Evolutionary conservation across 164 flowering plant species (phyloP), one percentile per base, ranked within the genome.

Genomic region (Macadamia tetraphylla): DNA sequence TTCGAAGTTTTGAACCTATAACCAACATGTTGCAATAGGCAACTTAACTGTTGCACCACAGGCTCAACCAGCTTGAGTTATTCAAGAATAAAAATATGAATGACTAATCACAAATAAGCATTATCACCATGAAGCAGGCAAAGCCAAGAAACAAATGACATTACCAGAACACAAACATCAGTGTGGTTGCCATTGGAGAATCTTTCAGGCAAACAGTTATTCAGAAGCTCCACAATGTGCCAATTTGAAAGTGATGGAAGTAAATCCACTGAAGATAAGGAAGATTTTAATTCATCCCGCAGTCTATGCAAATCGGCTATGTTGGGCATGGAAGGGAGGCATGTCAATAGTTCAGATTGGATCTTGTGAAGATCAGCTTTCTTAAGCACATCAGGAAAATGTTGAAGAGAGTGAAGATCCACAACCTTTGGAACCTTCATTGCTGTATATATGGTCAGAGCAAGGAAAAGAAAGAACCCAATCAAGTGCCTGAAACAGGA

Each of bases 381-480:
- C 73, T 70, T 85, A 69, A 83, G 56, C 46, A 81, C 80, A 56
- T 82, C 83, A 61, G 85, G 82, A 12, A 86, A 53, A 72, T 85
- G 84, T 44, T 79, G 83, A 40, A 89, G 69, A 30, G 86, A 75
- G 14, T 82, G 85, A 44, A 90, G 81, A 81, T 94, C 94, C 62
- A 91, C 84, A 17, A 90, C 92, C 60, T 70, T 76, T 32, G 98
- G 98, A 64, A 86, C 76, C 85, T 82, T 85, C 86, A 71, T 77
- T 49, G 96, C 98, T 18, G 97, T 94, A 78, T 90, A 94, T 75
- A 92, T 86, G 42, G 98, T 94, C 76, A 94, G 77, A 52, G 86
- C 18, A n/a, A 94, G 95, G 76, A 94, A 94, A 58, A 94, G 80
- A 80, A 94, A 87, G 84, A 94, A 94, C 43, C 97, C 99, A 23